Base-by-base conservation (phyloP, 805 yeast genomes). In the Ogataea wickerhamii region DNA sequence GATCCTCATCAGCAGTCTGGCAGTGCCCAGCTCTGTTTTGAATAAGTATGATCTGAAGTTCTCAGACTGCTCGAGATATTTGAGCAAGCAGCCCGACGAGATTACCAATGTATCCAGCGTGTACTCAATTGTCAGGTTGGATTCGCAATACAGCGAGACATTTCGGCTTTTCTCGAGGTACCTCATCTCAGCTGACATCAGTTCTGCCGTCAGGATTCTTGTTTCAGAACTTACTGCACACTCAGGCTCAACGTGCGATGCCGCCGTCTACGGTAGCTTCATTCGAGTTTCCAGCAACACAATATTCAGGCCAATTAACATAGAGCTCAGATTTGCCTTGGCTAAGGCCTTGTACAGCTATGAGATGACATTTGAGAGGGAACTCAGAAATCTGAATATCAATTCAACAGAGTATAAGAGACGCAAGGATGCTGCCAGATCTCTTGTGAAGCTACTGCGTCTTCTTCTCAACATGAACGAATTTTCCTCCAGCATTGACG, bases 1-100 rank as follows among this genome's bases (percentile, higher is more conserved):
- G 27, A 33, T 47, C 6, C 34, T 47, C 18, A 34, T 43, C 18
- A 32, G 34, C 23, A 40, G 29, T 17, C 36, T 44, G 23, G 38
- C 34, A 11, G 27, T 41, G 3, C 44, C 44, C 13, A 28, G 26
- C 18, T 26, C 36, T 29, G 16, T 12, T 6, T 18, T 41, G 18
- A 14, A 23, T n/a, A 37, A 22, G 30, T 11, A 27, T 5, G 32
- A 42, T 4, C 32, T 46, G 17, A 29, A 37, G 5, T 47, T 22
- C 28, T 10, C 32, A 2, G 51, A 47, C 32, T 36, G 25, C 18
- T 21, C 20, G 16, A 27, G 18, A 21, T 33, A 25, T 21, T 25
- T 13, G 20, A 26, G 28, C 18, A 10, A 17, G 8, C 32, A 29
- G 12, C 8, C 6, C 13, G 46, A 38, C 13, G 22, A 18, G 8